These are phyloP conservation scores for Zymoseptoria brevis DNA, from an alignment of 2,329 filamentous ascomycete genomes.

Conservation along the genomic window DNA sequence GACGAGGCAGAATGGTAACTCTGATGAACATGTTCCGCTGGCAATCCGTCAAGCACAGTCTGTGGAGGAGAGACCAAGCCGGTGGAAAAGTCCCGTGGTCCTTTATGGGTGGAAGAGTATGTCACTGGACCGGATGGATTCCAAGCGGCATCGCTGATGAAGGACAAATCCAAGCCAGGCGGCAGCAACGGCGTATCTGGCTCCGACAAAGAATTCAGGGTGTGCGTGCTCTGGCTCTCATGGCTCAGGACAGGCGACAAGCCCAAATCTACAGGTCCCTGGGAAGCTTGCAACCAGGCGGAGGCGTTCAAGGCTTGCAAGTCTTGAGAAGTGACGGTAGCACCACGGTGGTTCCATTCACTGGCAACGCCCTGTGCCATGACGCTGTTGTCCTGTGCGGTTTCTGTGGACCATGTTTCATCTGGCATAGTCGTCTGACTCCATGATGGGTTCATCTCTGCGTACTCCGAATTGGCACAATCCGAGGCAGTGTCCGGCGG, in stretches of 20 bases:
- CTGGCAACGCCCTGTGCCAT: slow-evolving; percentile 16
- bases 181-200: slow-evolving; percentile 21
- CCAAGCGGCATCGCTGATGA: slow-evolving; percentile 21
- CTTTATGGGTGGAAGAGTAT: slow-evolving; percentile 5
- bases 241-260: slow-evolving; percentile 31
- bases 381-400: slow-evolving; percentile 20
- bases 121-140: slow-evolving; percentile 10
- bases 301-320: slow-evolving; percentile 15
- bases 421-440: slow-evolving; percentile 20
- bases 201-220: slow-evolving; percentile 24
- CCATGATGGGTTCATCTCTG: slow-evolving; percentile 22
- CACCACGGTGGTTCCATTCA: slow-evolving; percentile 16
- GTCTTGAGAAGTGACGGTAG: slow-evolving; percentile 14
- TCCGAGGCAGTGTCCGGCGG: slow-evolving; percentile 27
- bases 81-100: slow-evolving; percentile 2
- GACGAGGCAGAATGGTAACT: slow-evolving; percentile 2
- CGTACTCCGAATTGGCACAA: slow-evolving; percentile 22
- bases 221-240: slow-evolving; percentile 29
- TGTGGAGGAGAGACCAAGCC: slow-evolving; percentile 5
- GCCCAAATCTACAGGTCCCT: slow-evolving; percentile 27
- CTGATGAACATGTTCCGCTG: slow-evolving; percentile 1
- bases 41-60: slow-evolving; percentile 2
- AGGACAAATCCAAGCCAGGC: slow-evolving; percentile 24
- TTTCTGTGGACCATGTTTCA: slow-evolving; percentile 20
- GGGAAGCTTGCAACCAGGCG: slow-evolving; percentile 18